These are phyloP conservation scores for Podosphaera fusca DNA, from an alignment of 2,329 filamentous ascomycete species.

Conservation along the genomic window DNA sequence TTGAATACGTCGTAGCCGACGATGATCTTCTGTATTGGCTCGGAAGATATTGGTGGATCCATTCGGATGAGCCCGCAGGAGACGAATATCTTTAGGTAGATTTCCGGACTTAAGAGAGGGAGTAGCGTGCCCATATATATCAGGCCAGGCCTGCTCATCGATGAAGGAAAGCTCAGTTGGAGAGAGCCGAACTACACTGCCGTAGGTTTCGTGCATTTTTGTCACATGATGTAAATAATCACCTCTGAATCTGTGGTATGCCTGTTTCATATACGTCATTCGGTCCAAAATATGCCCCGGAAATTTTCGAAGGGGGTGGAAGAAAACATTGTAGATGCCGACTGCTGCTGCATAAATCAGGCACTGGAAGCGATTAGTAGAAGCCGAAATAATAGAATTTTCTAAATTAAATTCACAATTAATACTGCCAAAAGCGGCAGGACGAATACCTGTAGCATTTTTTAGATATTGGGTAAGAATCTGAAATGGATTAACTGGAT, in stretches of 20 bases:
- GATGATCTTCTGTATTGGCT: slow-evolving; percentile 8
- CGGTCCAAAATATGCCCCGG: neutral
- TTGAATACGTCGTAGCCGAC: slow-evolving; percentile 12
- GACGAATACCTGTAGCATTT: neutral
- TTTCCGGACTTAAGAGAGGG: neutral
- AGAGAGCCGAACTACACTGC: neutral
- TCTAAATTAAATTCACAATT: neutral
- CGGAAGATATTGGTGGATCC: neutral
- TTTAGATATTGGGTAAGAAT: neutral
- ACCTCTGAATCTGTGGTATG: slow-evolving; percentile 3
- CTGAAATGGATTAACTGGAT: too few species aligned
- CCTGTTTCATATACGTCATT: neutral
- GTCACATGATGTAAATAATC: neutral
- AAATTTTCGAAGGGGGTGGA: neutral
- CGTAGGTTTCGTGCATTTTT: slow-evolving; percentile 1
- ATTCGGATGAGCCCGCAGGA: neutral
- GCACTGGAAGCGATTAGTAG: neutral
- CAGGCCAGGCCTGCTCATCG: neutral
- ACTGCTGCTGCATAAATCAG: neutral
- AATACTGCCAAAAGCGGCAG: neutral
- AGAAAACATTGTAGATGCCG: neutral
- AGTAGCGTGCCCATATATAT: slow-evolving; percentile 1
- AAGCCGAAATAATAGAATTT: neutral
- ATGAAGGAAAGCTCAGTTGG: neutral
- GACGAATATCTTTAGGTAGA: neutral